Percentiles rank a stretch among this genome's conserved stretches.
Conservation (phyloP, 1,139 yeast species). For the Geotrichum cucujoidarum region DNA sequence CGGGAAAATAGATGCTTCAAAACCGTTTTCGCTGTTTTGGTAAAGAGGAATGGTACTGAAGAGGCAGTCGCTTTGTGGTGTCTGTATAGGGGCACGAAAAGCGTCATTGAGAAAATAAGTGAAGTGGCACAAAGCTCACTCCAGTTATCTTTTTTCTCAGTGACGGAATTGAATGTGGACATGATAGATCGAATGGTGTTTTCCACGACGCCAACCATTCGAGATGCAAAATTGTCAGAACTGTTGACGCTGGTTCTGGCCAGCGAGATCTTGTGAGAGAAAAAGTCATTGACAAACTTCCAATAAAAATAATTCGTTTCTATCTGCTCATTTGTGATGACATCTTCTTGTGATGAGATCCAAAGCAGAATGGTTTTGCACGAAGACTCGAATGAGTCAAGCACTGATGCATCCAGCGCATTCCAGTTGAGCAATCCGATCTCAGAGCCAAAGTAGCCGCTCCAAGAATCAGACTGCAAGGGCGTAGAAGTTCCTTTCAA, state of each 20-base stretch:
- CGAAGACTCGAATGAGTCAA: not conserved
- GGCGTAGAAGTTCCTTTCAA: not conserved
- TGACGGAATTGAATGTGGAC: not conserved
- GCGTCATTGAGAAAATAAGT: not conserved
- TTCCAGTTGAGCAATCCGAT: slow-evolving; percentile 15
- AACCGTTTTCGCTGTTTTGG: not conserved
- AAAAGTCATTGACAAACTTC: slow-evolving; percentile 8
- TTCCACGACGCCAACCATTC: not conserved
- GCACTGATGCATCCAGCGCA: not conserved
- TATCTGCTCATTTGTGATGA: slow-evolving; percentile 7
- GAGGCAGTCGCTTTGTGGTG: not conserved
- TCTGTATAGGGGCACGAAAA: not conserved
- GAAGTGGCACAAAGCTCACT: slow-evolving; percentile 4
- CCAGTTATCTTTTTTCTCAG: not conserved
- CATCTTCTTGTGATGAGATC: not conserved
- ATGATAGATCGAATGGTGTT: not conserved
- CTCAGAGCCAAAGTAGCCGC: slow-evolving; percentile 16
- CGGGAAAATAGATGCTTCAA: slow-evolving; percentile 5
- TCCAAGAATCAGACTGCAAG: not conserved
- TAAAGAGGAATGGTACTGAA: not conserved
- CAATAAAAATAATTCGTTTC: slow-evolving; percentile 9
- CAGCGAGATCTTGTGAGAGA: not conserved
- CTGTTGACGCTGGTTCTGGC: not conserved
- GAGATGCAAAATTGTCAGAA: not conserved
- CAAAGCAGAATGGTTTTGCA: not conserved